phyloP scores from a whole-genome alignment of 306 rosid species.

The Quercus wislizeni region DNA sequence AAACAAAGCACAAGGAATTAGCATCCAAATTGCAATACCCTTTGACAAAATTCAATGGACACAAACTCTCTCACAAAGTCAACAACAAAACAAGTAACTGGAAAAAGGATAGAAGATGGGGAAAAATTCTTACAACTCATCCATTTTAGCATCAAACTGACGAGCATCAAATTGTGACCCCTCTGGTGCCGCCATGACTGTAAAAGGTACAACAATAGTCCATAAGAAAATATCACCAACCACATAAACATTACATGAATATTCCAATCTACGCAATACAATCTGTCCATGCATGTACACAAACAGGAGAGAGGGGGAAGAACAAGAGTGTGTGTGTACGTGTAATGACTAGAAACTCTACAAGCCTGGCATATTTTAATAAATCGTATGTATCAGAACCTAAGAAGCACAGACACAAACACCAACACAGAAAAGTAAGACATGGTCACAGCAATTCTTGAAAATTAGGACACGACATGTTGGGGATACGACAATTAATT shows the following conservation, averaged over 20 bases:
- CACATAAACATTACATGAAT: not conserved
- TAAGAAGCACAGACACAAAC: no score
- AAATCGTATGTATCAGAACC: not conserved
- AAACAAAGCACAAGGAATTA: conserved; percentile 15
- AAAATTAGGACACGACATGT: no score
- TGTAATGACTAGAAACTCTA: not conserved
- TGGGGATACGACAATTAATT: no score
- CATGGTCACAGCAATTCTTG: no score
- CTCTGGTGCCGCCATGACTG: conserved; percentile 76
- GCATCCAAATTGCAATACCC: not conserved
- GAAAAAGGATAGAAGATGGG: not conserved
- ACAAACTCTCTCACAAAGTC: not conserved
- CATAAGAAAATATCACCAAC: not conserved
- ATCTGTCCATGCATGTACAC: not conserved
- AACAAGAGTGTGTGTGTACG: not conserved
- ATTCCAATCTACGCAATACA: not conserved
- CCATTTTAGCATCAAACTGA: conserved; percentile 58
- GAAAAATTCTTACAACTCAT: conserved; percentile 48
- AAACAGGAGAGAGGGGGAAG: not conserved
- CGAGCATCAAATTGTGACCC: conserved; percentile 61
- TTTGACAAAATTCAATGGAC: not conserved
- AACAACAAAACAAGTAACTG: not conserved
- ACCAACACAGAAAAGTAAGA: no score
- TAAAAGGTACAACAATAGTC: conserved; percentile 2
- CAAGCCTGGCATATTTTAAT: not conserved